Base-by-base conservation (phyloP, 306 rosid species). In the Dalbergia cultrata region DNA sequence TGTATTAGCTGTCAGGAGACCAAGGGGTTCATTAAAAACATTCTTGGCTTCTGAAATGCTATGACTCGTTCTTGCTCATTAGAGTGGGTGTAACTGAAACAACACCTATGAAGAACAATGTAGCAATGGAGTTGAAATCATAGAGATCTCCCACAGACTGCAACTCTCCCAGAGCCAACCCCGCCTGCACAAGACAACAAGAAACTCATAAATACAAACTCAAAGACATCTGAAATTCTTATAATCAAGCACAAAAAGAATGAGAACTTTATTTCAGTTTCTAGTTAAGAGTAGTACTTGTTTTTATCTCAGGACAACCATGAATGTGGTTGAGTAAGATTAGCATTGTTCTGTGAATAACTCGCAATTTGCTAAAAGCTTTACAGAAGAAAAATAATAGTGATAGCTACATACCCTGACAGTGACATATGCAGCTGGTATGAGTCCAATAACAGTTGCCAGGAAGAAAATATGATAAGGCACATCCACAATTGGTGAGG, bases 401-500 rank as follows among this genome's bases (percentile, higher is more conserved):
- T 13, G 17, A 45, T 19, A 73, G 70, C 49, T 35, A 78, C 49
- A 58, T 90, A 95, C 99, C 98, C 80, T 91, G 89, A 95, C 99
- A 50, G 99, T 95, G 80, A 95, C 92, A 70, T 85, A 95, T 37
- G 99, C 94, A 45, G 98, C 98, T 9, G 99, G 99, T 68, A 95
- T 90, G 68, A 95, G 91, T 59, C 99, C 99, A 63, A 95, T 80
- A 17, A 88, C 78, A 47, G 99, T 95, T 76, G 83, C 98, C 7
- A 93, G 34, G 77, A 93, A 87, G 94, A 95, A 95, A 68, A 80
- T 89, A 80, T 84, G 97, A 84, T 93, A 95, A 16, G 99, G 99
- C 76, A 95, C 99, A 62, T 95, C 96, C 53, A 95, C 99, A 7
- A 95, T 93, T 12, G 99, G 99, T 16, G 99, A 95, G 14, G 99